phyloP scores from a whole-genome alignment of 495 filamentous ascomycete species.

The Penicillium samsonianum region DNA sequence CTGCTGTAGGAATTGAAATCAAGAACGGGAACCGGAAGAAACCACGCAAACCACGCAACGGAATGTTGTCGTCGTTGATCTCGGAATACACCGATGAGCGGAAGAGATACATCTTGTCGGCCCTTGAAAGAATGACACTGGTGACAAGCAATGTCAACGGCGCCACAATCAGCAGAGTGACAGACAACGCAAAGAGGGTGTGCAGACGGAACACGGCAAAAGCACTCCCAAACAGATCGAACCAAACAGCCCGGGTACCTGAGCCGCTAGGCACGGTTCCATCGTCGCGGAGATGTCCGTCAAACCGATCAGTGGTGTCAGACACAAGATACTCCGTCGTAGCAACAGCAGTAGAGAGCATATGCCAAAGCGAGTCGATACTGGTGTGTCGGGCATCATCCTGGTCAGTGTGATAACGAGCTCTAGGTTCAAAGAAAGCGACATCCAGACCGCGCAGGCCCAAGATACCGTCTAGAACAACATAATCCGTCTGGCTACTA shows the following conservation, averaged over 20 bases:
- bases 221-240: slow-evolving; percentile 81
- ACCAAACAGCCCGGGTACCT: slow-evolving; percentile 82
- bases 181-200: slow-evolving; percentile 83
- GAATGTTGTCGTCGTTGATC: slow-evolving; percentile 59
- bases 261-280: slow-evolving; percentile 65
- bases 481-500: slow-evolving; percentile 85
- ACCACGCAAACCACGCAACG: slow-evolving; percentile 75
- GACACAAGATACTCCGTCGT: slow-evolving; percentile 70
- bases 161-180: slow-evolving; percentile 75
- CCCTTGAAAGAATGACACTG: slow-evolving; percentile 63
- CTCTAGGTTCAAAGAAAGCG: slow-evolving; percentile 83
- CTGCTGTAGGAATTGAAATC: slow-evolving; percentile 65
- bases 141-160: slow-evolving; percentile 70
- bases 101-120: slow-evolving; percentile 83
- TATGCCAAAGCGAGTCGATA: slow-evolving; percentile 82
- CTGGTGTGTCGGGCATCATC: slow-evolving; percentile 82
- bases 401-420: slow-evolving; percentile 87
- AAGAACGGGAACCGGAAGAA: slow-evolving; percentile 83
- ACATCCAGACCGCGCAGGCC: slow-evolving; percentile 89
- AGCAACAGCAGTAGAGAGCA: slow-evolving; percentile 78
- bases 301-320: slow-evolving; percentile 69
- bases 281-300: slow-evolving; percentile 56
- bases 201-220: slow-evolving; percentile 79
- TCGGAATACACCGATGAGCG: slow-evolving; percentile 58
- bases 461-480: slow-evolving; percentile 75